Conservation (phyloP, 768 basidiomycete species). For the Phylloporus arenicola region DNA sequence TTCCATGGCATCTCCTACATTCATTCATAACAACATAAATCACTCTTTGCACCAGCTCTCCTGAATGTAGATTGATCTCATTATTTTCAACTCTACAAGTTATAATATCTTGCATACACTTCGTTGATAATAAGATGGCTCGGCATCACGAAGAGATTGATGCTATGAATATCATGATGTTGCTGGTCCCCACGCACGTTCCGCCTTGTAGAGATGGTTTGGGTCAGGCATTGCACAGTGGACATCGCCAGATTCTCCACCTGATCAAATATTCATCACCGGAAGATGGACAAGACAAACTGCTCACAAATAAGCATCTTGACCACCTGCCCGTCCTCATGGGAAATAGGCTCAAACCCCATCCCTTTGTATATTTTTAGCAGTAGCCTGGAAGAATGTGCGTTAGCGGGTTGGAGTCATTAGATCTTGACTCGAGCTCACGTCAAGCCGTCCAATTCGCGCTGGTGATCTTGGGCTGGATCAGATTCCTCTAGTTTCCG, state of each 20-base stretch:
- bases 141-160: background rate
- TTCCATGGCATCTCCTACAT: background rate
- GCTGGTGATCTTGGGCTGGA: conserved; percentile 66
- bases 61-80: conserved; percentile 5
- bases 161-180: conserved; percentile 22
- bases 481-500: conserved; percentile 60
- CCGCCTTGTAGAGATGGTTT: conserved; percentile 24
- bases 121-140: background rate
- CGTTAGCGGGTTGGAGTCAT: conserved; percentile 1
- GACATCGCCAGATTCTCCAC: conserved; percentile 38
- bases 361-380: conserved; percentile 64
- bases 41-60: background rate
- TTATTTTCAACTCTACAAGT: conserved; percentile 2
- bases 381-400: conserved; percentile 45
- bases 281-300: background rate
- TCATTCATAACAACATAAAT: background rate
- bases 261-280: conserved; percentile 30
- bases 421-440: conserved; percentile 33
- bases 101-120: conserved; percentile 6
- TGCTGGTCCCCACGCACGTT: conserved; percentile 34
- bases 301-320: conserved; percentile 70
- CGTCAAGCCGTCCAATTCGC: conserved; percentile 63
- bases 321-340: conserved; percentile 42
- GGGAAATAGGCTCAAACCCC: conserved; percentile 64
- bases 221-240: conserved; percentile 30